Evolutionary conservation across 2,329 filamentous ascomycete species (phyloP).

Genomic region (Teratosphaeria zuluensis): DNA sequence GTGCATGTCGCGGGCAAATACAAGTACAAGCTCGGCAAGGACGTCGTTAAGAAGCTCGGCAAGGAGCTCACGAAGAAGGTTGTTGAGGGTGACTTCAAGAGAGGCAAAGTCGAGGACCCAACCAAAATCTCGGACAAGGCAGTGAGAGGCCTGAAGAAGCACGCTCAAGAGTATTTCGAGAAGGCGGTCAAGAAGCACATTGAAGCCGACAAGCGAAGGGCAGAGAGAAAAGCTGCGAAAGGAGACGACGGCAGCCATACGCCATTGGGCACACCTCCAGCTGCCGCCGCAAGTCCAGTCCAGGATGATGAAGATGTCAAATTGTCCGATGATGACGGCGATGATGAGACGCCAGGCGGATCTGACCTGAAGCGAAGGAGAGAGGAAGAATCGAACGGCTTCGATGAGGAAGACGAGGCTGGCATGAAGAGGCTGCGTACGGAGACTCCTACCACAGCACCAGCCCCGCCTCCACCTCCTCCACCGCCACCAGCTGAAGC

Average conservation of each 20-base stretch:
- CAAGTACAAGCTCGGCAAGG: conserved; percentile 74
- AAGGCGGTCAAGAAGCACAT: conserved; percentile 71
- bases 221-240: conserved; percentile 34
- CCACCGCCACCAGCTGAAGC: conserved; percentile 34
- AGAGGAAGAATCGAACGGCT: conserved; percentile 22
- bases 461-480: conserved; percentile 25
- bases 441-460: conserved; percentile 12
- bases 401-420: conserved; percentile 20
- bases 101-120: conserved; percentile 74
- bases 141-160: conserved; percentile 70
- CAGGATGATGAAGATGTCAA: conserved; percentile 15
- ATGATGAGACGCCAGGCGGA: conserved; percentile 12
- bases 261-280: conserved; percentile 19
- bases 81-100: conserved; percentile 84
- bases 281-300: conserved; percentile 10
- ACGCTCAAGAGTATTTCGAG: conserved; percentile 77
- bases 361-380: conserved; percentile 18
- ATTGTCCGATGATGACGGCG: conserved; percentile 20
- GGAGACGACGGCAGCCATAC: conserved; percentile 18
- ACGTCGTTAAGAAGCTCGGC: conserved; percentile 56
- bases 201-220: conserved; percentile 57
- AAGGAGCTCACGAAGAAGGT: conserved; percentile 70
- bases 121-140: conserved; percentile 68
- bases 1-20: conserved; percentile 82
- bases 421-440: conserved; percentile 22